Base-by-base conservation (phyloP, 306 rosid genomes). In the Cicer arietinum region DNA sequence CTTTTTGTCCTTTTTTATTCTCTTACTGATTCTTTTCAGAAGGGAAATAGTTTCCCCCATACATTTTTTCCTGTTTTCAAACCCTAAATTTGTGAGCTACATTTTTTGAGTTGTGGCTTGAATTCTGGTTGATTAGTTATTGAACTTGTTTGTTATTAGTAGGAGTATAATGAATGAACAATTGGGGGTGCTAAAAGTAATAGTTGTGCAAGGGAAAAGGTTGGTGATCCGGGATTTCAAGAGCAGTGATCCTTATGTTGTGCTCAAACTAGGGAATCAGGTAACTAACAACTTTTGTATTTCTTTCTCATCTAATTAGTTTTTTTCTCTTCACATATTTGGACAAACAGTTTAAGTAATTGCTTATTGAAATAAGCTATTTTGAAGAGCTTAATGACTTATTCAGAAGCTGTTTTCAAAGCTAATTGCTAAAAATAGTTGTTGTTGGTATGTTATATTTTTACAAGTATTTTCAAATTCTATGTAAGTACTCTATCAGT, bases 181-280 rank as follows among this genome's bases (percentile, higher is more conserved):
- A 41, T 39, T 85, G 77, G 99, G 97, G 45, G 51, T 73, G 64
- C 88, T 94, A 8, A 94, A 94, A 81, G 92, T 94, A 42, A 81
- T 51, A 42, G 89, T 92, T 75, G 88, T 90, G 79, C 91, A 89
- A 88, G 99, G 99, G 54, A 92, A 83, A 77, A 79, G 84, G 76
- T 86, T 94, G 67, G 99, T 84, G 16, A 90, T 94, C 80, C 87
- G 99, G n/a, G 99, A 94, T 84, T 94, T 94, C 89, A 94, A 83
- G 88, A 91, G 83, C 63, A 94, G 99, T 68, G 99, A 94, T 89
- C 97, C 99, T 76, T 94, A 94, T 85, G 99, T 94, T 77, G 86
- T 94, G 65, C 90, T 92, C 84, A 94, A 94, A 88, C 67, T 92
- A 67, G 96, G 93, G 47, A 86, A 84, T 82, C 99, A 90, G 97